phyloP scores from a whole-genome alignment of 108 stramenopile genomes.

The Nitzschia sp. region DNA sequence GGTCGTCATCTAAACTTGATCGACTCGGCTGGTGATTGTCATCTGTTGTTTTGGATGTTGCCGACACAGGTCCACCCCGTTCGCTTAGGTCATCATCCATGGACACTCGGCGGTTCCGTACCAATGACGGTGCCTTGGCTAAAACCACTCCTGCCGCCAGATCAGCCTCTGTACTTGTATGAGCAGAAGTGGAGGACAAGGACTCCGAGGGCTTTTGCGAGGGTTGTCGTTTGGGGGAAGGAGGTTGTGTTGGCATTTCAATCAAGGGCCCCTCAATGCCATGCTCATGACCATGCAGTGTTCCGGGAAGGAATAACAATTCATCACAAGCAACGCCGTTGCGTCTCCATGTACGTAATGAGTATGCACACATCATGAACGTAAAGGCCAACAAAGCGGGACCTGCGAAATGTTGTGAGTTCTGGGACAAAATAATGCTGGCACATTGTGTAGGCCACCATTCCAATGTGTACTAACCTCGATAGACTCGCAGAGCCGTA shows the following conservation, averaged over 20 bases:
- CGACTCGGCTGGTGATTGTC: not conserved
- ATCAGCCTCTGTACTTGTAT: slow-evolving; percentile 26
- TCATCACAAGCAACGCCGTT: slow-evolving; percentile 88
- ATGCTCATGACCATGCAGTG: slow-evolving; percentile 53
- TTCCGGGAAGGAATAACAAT: slow-evolving; percentile 84
- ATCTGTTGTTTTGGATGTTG: not conserved
- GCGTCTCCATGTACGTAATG: slow-evolving; percentile 78
- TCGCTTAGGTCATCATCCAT: not conserved
- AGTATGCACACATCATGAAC: slow-evolving; percentile 73
- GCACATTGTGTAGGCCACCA: not conserved
- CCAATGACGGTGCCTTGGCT: not conserved
- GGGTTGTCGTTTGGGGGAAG: not conserved
- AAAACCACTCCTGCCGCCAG: slow-evolving; percentile 27
- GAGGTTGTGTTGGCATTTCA: slow-evolving; percentile 20
- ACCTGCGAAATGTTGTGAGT: slow-evolving; percentile 31
- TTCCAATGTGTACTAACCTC: slow-evolving; percentile 33
- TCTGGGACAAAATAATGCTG: not conserved
- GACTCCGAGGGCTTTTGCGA: slow-evolving; percentile 6
- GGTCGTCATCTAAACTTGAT: not conserved
- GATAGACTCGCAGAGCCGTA: slow-evolving; percentile 52
- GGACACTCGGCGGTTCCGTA: not conserved
- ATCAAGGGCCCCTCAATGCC: slow-evolving; percentile 36
- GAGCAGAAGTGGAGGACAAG: not conserved
- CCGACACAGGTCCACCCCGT: not conserved
- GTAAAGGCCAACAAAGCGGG: slow-evolving; percentile 78